Conservation (phyloP, 1,284 basidiomycete genomes). For the Pseudozyma pruni region DNA sequence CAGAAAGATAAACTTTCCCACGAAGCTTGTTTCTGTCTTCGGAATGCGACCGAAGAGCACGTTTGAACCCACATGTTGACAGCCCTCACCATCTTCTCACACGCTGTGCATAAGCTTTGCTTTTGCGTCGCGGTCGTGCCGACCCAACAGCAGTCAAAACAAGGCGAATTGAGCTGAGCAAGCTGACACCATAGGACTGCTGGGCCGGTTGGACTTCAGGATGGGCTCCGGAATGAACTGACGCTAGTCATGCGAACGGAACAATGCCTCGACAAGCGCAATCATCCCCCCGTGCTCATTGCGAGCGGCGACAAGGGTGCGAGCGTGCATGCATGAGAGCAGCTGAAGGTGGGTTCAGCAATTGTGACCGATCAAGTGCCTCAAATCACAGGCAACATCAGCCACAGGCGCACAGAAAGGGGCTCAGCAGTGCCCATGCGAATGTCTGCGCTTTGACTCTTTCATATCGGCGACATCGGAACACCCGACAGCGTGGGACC, state of each 20-base stretch:
- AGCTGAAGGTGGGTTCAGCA: too few relatives aligned
- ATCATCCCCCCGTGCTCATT: not conserved
- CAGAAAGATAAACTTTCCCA: constrained; percentile 12
- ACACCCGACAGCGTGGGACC: too few relatives aligned
- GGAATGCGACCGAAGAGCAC: constrained; percentile 20
- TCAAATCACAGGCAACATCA: not conserved
- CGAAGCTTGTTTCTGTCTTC: constrained; percentile 16
- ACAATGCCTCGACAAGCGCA: too few relatives aligned
- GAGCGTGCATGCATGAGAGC: constrained; percentile 9
- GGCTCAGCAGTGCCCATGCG: not conserved
- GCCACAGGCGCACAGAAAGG: not conserved
- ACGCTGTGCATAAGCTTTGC: constrained; percentile 17
- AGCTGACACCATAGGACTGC: too few relatives aligned
- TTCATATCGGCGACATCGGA: not conserved
- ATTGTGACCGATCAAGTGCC: not conserved
- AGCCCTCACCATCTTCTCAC: constrained; percentile 8
- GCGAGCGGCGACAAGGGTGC: constrained; percentile 5
- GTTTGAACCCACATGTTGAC: constrained; percentile 5
- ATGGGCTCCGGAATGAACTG: too few relatives aligned
- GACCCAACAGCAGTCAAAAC: too few relatives aligned
- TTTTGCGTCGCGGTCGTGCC: constrained; percentile 3
- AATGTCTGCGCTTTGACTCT: not conserved
- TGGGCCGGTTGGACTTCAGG: too few relatives aligned
- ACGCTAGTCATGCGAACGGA: too few relatives aligned
- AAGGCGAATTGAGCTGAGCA: too few relatives aligned